Percentiles rank a stretch among this genome's conserved stretches.
Conservation (phyloP, 2,329 filamentous ascomycete genomes). For the Ophiostoma angusticollis region DNA sequence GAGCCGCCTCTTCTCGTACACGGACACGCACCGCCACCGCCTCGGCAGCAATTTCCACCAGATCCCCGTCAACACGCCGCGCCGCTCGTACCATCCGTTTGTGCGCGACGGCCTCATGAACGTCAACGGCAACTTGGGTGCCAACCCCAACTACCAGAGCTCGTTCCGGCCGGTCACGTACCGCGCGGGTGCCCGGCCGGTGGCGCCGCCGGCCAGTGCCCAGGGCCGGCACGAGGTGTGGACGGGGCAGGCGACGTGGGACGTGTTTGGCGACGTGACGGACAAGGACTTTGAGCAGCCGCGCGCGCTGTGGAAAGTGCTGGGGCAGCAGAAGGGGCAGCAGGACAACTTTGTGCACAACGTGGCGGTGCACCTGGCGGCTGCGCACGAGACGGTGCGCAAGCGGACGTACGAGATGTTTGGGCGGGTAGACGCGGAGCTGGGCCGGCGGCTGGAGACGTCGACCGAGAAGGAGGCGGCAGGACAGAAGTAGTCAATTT, state of each 20-base stretch:
- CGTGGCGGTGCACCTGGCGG: slow-evolving; percentile 42
- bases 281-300: slow-evolving; percentile 39
- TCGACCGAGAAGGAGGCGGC: slow-evolving; percentile 35
- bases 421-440: slow-evolving; percentile 36
- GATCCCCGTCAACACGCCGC: slow-evolving; percentile 47
- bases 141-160: slow-evolving; percentile 45
- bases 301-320: slow-evolving; percentile 34
- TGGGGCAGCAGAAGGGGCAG: slow-evolving; percentile 37
- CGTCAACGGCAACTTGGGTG: slow-evolving; percentile 50
- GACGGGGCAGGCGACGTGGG: slow-evolving; percentile 30
- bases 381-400: slow-evolving; percentile 40
- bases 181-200: slow-evolving; percentile 25
- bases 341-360: slow-evolving; percentile 50
- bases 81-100: slow-evolving; percentile 50
- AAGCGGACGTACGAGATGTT: slow-evolving; percentile 51
- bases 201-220: no score
- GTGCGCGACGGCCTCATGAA: slow-evolving; percentile 63
- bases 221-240: slow-evolving; percentile 40
- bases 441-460: slow-evolving; percentile 39
- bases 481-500: no score
- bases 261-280: slow-evolving; percentile 29
- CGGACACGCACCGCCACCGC: slow-evolving; percentile 50
- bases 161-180: slow-evolving; percentile 34
- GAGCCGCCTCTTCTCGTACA: slow-evolving; percentile 47
- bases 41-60: slow-evolving; percentile 52